A percentile compares a stretch with the other conserved stretches of the same genome.
Evolutionary conservation across 345 rosid species (phyloP).

Genomic region (Populus tremula): DNA sequence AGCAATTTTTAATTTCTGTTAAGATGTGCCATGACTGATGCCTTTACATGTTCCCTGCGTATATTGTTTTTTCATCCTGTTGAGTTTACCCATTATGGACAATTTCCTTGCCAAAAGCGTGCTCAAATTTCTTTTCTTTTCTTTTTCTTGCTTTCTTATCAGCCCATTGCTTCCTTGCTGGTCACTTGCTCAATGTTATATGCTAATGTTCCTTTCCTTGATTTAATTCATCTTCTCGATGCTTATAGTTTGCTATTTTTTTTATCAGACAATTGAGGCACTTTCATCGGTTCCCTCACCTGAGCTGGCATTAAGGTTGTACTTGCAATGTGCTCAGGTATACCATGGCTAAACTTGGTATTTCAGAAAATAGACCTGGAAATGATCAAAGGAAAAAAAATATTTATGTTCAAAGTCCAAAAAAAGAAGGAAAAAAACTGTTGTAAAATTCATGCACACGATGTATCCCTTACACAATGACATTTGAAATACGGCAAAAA

Average conservation of each 20-base stretch:
- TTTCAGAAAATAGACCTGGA: neutral
- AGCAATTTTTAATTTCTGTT: neutral
- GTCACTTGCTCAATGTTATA: neutral
- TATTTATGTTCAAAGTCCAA: neutral
- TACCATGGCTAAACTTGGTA: slow-evolving; percentile 1
- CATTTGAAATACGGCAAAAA: neutral
- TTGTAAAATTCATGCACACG: neutral
- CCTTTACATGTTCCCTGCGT: neutral
- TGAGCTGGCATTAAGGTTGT: slow-evolving; percentile 78
- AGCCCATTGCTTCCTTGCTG: neutral
- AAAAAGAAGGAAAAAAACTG: neutral
- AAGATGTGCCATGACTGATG: neutral
- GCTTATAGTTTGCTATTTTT: slow-evolving; percentile 7
- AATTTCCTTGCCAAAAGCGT: neutral
- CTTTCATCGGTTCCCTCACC: slow-evolving; percentile 76
- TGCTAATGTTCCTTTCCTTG: neutral
- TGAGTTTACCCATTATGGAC: neutral
- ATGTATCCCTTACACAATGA: neutral
- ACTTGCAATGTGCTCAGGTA: slow-evolving; percentile 99
- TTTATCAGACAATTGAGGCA: slow-evolving; percentile 73
- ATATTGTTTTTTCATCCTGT: neutral
- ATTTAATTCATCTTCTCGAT: neutral
- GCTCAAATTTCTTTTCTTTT: neutral
- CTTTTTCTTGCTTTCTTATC: neutral
- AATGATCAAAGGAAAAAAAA: neutral